Conservation (phyloP, 768 basidiomycete genomes). For the Leccinum obscurum region DNA sequence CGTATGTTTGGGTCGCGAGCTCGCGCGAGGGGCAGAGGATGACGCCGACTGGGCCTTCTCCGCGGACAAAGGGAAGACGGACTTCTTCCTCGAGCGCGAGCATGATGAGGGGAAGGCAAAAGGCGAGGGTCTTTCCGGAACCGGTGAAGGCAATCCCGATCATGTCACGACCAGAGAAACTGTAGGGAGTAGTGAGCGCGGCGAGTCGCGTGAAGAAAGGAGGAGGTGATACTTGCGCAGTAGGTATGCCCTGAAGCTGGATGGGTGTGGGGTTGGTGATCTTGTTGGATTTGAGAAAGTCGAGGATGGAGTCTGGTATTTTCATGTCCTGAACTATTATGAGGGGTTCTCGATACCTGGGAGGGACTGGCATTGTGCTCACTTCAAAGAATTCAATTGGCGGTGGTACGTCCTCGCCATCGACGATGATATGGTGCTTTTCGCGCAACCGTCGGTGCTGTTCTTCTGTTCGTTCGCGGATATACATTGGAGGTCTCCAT, state of each 20-base stretch:
- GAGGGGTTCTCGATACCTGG: slow-evolving; percentile 8
- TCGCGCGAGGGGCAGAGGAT: slow-evolving; percentile 97
- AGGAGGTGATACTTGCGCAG: slow-evolving; percentile 61
- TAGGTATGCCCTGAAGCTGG: slow-evolving; percentile 95
- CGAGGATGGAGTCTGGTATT: slow-evolving; percentile 83
- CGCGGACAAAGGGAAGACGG: slow-evolving; percentile 84
- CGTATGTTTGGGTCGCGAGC: slow-evolving; percentile 94
- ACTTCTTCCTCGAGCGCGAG: slow-evolving; percentile 90
- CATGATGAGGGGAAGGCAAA: slow-evolving; percentile 98
- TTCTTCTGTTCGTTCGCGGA: slow-evolving; percentile 67
- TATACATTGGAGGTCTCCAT: slow-evolving; percentile 86
- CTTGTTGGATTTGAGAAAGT: slow-evolving; percentile 80
- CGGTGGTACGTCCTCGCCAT: slow-evolving; percentile 91
- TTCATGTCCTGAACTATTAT: slow-evolving; percentile 83
- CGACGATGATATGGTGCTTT: slow-evolving; percentile 92
- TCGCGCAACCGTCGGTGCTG: slow-evolving; percentile 77
- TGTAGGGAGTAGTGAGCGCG: slow-evolving; percentile 32
- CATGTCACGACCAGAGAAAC: slow-evolving; percentile 94
- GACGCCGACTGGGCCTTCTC: slow-evolving; percentile 97
- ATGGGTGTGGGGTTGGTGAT: slow-evolving; percentile 92
- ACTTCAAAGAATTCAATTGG: slow-evolving; percentile 90
- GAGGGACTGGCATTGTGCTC: slow-evolving; percentile 12
- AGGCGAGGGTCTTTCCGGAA: slow-evolving; percentile 97
- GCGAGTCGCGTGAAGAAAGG: background rate
- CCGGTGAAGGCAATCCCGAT: slow-evolving; percentile 99